Percentiles rank a stretch among this genome's conserved stretches.
These are phyloP conservation scores for Teratosphaeria gauchensis DNA, from an alignment of 2,329 filamentous ascomycete species.

Conservation along the genomic window DNA sequence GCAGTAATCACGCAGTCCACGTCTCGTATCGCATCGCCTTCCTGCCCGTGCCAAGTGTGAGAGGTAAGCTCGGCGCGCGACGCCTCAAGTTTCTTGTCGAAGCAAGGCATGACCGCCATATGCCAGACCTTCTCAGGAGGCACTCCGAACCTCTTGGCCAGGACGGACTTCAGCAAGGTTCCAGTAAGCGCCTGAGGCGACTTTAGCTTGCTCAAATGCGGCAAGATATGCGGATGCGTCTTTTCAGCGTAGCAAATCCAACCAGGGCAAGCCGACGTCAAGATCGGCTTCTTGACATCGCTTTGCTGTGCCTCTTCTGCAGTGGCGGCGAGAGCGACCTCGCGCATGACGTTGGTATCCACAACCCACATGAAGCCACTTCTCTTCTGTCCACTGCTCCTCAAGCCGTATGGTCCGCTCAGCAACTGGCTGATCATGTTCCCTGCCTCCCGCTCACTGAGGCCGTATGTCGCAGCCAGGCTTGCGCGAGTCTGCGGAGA, in stretches of 20 bases:
- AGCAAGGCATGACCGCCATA: constrained; percentile 93
- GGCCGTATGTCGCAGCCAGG: constrained; percentile 71
- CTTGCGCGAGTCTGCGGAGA: constrained; percentile 86
- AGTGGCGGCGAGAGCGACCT: constrained; percentile 63
- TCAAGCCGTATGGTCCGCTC: constrained; percentile 58
- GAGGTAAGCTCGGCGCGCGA: constrained; percentile 81
- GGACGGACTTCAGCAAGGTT: constrained; percentile 76
- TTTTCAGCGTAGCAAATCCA: constrained; percentile 99
- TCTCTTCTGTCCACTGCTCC: constrained; percentile 57
- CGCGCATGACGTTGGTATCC: constrained; percentile 76
- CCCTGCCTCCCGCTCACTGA: constrained; percentile 64
- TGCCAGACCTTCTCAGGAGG: constrained; percentile 82
- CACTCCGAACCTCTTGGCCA: constrained; percentile 64
- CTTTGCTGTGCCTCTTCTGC: constrained; percentile 36
- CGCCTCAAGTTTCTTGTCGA: constrained; percentile 97
- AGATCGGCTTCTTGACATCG: constrained; percentile 52
- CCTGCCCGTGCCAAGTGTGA: constrained; percentile 25
- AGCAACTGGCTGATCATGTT: constrained; percentile 77
- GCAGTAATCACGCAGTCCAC: constrained; percentile 98
- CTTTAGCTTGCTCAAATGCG: constrained; percentile 82
- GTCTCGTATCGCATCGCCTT: constrained; percentile 58
- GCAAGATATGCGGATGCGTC: constrained; percentile 86
- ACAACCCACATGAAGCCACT: constrained; percentile 83
- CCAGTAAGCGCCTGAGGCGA: constrained; percentile 89
- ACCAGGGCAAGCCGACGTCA: constrained; percentile 87